Percentiles rank a stretch among this genome's conserved stretches.
Evolutionary conservation across 192 early-diverging fungal species (phyloP).

Genomic region (Podila epicladia): DNA sequence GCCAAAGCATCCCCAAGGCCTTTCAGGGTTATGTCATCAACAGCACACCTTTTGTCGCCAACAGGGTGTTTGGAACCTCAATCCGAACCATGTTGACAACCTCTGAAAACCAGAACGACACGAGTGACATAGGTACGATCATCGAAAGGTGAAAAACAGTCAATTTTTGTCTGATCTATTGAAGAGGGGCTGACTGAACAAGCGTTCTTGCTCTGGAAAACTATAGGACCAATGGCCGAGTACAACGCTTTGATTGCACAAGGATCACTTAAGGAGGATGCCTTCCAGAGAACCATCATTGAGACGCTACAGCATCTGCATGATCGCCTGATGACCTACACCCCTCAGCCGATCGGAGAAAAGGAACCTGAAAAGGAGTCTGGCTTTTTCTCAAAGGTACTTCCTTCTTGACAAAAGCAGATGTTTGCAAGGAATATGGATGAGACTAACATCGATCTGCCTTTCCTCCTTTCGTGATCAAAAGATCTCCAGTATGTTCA

Average conservation of each 20-base stretch:
- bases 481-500: slow-evolving; percentile 30
- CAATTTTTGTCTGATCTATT: background rate
- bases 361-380: slow-evolving; percentile 12
- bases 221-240: slow-evolving; percentile 52
- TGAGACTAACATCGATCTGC: background rate
- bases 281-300: slow-evolving; percentile 75
- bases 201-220: background rate
- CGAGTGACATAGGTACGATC: too few species aligned
- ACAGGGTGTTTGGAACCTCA: background rate
- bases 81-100: too few species aligned
- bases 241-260: slow-evolving; percentile 58
- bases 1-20: background rate
- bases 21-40: slow-evolving; percentile 5
- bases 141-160: too few species aligned
- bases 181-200: background rate
- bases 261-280: slow-evolving; percentile 70
- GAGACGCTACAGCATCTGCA: slow-evolving; percentile 72
- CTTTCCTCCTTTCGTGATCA: background rate
- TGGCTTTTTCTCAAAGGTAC: slow-evolving; percentile 33
- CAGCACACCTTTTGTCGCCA: slow-evolving; percentile 15
- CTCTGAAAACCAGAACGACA: too few species aligned
- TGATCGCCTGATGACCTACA: slow-evolving; percentile 65
- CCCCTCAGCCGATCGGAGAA: slow-evolving; percentile 51
- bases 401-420: background rate
- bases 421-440: background rate